Evolutionary conservation across 2,329 filamentous ascomycete genomes (phyloP).

Genomic region (Talaromyces sp.): DNA sequence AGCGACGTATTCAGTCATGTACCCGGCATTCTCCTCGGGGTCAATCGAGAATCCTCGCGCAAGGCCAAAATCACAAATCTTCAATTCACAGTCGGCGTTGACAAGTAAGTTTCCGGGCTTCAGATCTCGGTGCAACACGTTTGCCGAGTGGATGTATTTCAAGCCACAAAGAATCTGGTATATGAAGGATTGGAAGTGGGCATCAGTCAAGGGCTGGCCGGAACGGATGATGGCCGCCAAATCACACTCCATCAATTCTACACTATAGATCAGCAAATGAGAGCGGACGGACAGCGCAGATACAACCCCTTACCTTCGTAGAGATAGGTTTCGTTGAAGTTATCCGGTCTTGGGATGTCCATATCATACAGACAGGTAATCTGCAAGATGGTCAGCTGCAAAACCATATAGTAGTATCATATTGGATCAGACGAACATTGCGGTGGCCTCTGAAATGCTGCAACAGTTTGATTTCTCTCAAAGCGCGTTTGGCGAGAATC

Average conservation of each 20-base stretch:
- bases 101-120: conserved; percentile 97
- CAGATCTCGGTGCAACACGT: conserved; percentile 92
- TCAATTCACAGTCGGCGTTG: conserved; percentile 98
- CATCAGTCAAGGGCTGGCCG: conserved; percentile 93
- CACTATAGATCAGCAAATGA: conserved; percentile 1
- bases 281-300: background rate
- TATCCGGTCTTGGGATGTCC: conserved; percentile 95
- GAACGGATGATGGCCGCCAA: conserved; percentile 96
- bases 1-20: conserved; percentile 99
- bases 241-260: conserved; percentile 99
- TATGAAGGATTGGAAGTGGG: conserved; percentile 99
- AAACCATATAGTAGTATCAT: background rate
- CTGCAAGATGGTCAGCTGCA: conserved; percentile 43
- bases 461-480: conserved; percentile 97
- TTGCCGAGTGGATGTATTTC: conserved; percentile 99
- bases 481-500: conserved; percentile 94
- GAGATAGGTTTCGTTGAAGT: conserved; percentile 98
- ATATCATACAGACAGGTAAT: conserved; percentile 99
- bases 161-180: conserved; percentile 98
- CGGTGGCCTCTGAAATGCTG: conserved; percentile 93
- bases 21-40: conserved; percentile 95
- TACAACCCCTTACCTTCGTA: conserved; percentile 71
- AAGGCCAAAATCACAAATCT: conserved; percentile 97
- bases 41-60: conserved; percentile 96
- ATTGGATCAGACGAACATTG: conserved; percentile 57